Evolutionary conservation across 257 asterid species (phyloP).

Genomic region (Plantago major): DNA sequence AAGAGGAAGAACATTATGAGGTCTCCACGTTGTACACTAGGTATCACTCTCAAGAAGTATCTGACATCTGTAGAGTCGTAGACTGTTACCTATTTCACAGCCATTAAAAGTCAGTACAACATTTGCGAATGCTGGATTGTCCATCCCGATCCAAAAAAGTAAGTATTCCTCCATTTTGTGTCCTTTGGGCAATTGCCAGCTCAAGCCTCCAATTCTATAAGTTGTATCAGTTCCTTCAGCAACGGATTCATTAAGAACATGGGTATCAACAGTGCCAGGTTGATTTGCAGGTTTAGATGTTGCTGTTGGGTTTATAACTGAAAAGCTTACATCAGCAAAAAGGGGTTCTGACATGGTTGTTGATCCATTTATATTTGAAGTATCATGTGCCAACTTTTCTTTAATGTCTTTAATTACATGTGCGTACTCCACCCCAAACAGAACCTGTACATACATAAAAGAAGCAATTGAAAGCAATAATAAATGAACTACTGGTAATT

Average conservation of each 20-base stretch:
- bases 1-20: neutral
- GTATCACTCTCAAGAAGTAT: constrained; percentile 3
- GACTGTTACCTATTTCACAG: constrained; percentile 70
- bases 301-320: constrained; percentile 48
- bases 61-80: constrained; percentile 14
- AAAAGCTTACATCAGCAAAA: constrained; percentile 57
- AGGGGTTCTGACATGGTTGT: constrained; percentile 29
- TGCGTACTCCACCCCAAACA: constrained; percentile 82
- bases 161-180: constrained; percentile 67
- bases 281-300: constrained; percentile 26
- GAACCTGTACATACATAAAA: constrained; percentile 53
- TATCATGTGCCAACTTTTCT: constrained; percentile 26
- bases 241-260: constrained; percentile 23
- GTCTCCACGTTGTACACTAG: neutral
- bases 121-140: constrained; percentile 75
- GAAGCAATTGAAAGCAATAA: constrained; percentile 15
- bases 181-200: constrained; percentile 71
- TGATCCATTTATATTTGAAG: constrained; percentile 26
- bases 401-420: constrained; percentile 66
- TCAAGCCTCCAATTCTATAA: constrained; percentile 67
- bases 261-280: constrained; percentile 23
- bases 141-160: constrained; percentile 76
- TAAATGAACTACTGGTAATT: constrained; percentile 14
- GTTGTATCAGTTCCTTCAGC: constrained; percentile 29
- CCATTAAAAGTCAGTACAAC: constrained; percentile 62